Percentiles rank a stretch among this genome's conserved stretches.
These are phyloP conservation scores for Cyclocybe cylindracea DNA, from an alignment of 768 basidiomycete genomes.

Conservation along the genomic window DNA sequence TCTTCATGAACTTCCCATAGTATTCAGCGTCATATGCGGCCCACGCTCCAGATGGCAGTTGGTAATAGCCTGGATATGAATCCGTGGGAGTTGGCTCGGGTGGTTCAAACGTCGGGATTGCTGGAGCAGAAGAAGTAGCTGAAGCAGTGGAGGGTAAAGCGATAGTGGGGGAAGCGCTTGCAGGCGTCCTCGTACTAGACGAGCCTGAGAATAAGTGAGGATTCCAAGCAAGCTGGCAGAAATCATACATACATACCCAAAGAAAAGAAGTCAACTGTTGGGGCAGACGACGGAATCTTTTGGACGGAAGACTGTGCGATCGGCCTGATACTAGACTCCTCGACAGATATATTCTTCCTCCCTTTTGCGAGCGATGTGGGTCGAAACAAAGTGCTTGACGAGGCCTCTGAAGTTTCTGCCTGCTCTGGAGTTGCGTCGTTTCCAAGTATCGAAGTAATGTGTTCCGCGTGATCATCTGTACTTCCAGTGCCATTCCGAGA, in stretches of 20 bases:
- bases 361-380: slow-evolving; percentile 64
- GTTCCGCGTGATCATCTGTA: no score
- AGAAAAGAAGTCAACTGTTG: slow-evolving; percentile 68
- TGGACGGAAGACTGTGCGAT: slow-evolving; percentile 13
- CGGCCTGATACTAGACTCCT: slow-evolving; percentile 30
- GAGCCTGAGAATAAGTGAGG: slow-evolving; percentile 19
- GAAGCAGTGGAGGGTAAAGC: slow-evolving; percentile 26
- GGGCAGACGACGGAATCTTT: slow-evolving; percentile 21
- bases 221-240: not conserved
- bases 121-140: slow-evolving; percentile 66
- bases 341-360: slow-evolving; percentile 56
- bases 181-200: slow-evolving; percentile 3
- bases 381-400: slow-evolving; percentile 48
- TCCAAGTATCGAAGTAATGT: slow-evolving; percentile 6
- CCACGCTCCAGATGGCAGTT: slow-evolving; percentile 80
- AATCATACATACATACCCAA: slow-evolving; percentile 41
- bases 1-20: slow-evolving; percentile 66
- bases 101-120: slow-evolving; percentile 63
- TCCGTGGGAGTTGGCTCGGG: slow-evolving; percentile 77
- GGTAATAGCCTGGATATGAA: slow-evolving; percentile 86
- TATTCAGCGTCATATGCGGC: slow-evolving; percentile 71
- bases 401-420: slow-evolving; percentile 6
- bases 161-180: slow-evolving; percentile 14
- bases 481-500: not conserved
- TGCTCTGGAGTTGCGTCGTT: slow-evolving; percentile 3